Percentiles rank a stretch among this genome's conserved stretches.
Conservation (phyloP, 1,139 yeast species). For the Diutina mesorugosa region DNA sequence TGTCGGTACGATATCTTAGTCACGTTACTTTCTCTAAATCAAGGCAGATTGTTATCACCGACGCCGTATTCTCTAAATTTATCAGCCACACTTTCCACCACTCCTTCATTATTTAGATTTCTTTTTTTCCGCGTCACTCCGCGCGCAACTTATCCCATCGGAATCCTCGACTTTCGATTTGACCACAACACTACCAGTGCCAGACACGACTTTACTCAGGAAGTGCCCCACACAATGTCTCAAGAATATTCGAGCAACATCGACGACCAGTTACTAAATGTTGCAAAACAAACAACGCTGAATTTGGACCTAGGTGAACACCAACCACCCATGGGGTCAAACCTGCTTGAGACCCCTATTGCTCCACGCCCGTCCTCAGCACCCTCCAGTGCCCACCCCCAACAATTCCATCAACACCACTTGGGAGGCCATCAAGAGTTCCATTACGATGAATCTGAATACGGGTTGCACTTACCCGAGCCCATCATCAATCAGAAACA, state of each 20-base stretch:
- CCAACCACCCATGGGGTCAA: not conserved
- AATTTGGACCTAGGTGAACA: not conserved
- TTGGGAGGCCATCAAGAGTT: slow-evolving; percentile 14
- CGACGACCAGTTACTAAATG: slow-evolving; percentile 2
- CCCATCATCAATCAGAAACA: slow-evolving; percentile 32
- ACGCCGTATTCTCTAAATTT: too few relatives aligned
- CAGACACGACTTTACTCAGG: slow-evolving; percentile 1
- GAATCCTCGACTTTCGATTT: not conserved
- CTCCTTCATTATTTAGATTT: not conserved
- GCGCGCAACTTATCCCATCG: not conserved
- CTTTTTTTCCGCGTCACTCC: not conserved
- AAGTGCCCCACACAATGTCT: slow-evolving; percentile 1
- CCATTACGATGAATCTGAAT: slow-evolving; percentile 22
- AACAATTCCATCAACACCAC: slow-evolving; percentile 9
- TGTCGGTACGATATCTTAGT: too few relatives aligned
- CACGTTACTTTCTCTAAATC: too few relatives aligned
- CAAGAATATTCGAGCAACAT: not conserved
- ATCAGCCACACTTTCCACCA: not conserved
- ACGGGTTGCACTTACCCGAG: slow-evolving; percentile 36
- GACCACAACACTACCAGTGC: not conserved
- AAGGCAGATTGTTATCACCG: too few relatives aligned
- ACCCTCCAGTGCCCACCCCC: not conserved
- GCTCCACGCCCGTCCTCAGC: not conserved
- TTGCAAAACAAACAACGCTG: not conserved
- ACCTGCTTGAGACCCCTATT: not conserved